Base-by-base conservation (phyloP, 176 grass and related monocot species). In the Oryza australiensis region DNA sequence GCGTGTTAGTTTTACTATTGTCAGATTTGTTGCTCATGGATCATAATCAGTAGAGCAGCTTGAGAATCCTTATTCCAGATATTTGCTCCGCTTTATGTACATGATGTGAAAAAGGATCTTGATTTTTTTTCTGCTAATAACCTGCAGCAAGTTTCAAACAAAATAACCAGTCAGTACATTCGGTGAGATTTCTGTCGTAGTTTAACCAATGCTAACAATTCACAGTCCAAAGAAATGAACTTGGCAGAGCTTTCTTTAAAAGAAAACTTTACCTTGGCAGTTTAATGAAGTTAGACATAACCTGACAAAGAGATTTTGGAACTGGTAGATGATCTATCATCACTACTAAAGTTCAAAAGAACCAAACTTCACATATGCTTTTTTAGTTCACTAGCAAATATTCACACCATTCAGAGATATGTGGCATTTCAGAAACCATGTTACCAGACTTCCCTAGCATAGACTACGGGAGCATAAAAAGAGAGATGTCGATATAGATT, bases 111-210 rank as follows among this genome's bases (percentile, higher is more conserved):
- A 80, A 55, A 24, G 26, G 14, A 51, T 55, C 30, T 66, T 70
- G 62, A 46, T 10, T 40, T 51, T 37, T 41, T 68, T 11, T 73
- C 16, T 76, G 53, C 26, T 59, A 73, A 78, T 78, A 18, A 64
- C 65, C 82, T 89, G 77, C 82, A 81, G 14, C 68, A 20, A 71
- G 40, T 76, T 64, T 53, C 9, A 76, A 81, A 49, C 40, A 51
- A 85, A 76, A 42, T 76, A 62, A 67, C 7, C 14, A 74, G 10
- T 84, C 65, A 38, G 29, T 80, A 80, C 34, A 51, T 75, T 63
- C 38, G 14, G 12, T 8, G 34, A 38, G 9, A 68, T 72, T 72
- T 64, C 0, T 8, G 30, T 3, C 42, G 4, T 35, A 27, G 27
- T 72, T 72, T 45, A 12, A 53, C 38, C 37, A 23, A 22, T 72